These are phyloP conservation scores for Amphirosellinia nigrospora DNA, from an alignment of 495 filamentous ascomycete genomes.

Conservation along the genomic window DNA sequence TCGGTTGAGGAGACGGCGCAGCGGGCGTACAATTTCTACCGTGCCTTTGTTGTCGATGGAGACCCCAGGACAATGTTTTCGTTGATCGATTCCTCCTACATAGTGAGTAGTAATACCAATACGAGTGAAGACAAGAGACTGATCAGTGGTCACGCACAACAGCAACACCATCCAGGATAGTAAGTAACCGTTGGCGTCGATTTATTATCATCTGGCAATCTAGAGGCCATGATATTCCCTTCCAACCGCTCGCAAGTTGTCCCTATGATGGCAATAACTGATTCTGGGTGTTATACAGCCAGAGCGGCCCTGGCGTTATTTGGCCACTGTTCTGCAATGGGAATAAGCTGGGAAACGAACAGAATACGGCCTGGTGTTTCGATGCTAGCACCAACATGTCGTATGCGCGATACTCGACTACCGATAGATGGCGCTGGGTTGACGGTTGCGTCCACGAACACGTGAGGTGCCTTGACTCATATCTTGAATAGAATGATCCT, in stretches of 20 bases:
- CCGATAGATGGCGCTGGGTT: constrained; percentile 54
- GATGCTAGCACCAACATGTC: constrained; percentile 56
- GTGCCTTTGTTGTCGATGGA: constrained; percentile 54
- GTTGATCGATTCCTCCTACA: constrained; percentile 49
- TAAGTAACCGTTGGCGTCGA: not conserved
- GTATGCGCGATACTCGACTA: constrained; percentile 51
- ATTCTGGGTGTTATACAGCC: constrained; percentile 1
- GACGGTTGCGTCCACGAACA: constrained; percentile 57
- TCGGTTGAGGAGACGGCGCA: constrained; percentile 52
- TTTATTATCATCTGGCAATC: too few relatives aligned
- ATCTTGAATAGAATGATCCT: constrained; percentile 13
- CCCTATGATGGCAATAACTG: not conserved
- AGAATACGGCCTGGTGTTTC: constrained; percentile 51
- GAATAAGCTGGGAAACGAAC: constrained; percentile 46
- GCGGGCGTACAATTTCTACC: constrained; percentile 56
- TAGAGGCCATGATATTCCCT: too few relatives aligned
- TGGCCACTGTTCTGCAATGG: constrained; percentile 54
- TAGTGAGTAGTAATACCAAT: constrained; percentile 32
- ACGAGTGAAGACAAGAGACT: not conserved
- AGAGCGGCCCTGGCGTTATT: constrained; percentile 46
- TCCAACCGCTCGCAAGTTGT: too few relatives aligned
- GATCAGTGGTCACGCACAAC: not conserved
- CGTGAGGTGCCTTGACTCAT: constrained; percentile 40
- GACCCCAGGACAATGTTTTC: constrained; percentile 56
- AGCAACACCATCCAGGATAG: constrained; percentile 56